A percentile compares a stretch with the other conserved stretches of the same genome.
Conservation (phyloP, 2,329 filamentous ascomycete genomes). For the Harringtonia lauricola region DNA sequence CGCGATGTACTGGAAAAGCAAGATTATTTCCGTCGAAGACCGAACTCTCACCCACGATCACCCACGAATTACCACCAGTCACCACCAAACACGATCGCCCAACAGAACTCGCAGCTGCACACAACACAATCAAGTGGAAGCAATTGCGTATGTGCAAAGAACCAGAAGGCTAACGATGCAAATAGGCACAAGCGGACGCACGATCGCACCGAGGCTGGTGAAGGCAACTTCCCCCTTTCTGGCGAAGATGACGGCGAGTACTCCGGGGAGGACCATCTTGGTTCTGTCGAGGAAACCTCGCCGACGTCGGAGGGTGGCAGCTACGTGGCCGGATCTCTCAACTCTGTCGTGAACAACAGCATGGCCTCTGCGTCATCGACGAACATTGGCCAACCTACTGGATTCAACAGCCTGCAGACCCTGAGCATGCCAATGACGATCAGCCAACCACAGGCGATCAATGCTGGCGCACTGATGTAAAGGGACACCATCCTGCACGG, state of each 20-base stretch:
- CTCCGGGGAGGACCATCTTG: constrained; percentile 73
- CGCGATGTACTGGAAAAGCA: constrained; percentile 16
- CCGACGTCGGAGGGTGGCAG: constrained; percentile 54
- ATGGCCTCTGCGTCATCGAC: constrained; percentile 12
- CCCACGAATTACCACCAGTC: too few species aligned
- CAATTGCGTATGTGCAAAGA: background rate
- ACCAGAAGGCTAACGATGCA: constrained; percentile 26
- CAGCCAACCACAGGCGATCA: constrained; percentile 35
- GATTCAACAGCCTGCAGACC: constrained; percentile 48
- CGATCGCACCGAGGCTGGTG: constrained; percentile 51
- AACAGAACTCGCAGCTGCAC: constrained; percentile 10
- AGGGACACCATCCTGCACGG: background rate
- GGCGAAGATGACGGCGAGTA: constrained; percentile 81
- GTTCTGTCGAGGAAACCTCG: constrained; percentile 68
- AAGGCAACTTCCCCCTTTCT: constrained; percentile 49
- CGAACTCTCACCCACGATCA: background rate
- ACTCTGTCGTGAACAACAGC: constrained; percentile 26
- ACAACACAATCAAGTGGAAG: constrained; percentile 14
- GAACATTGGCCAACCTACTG: constrained; percentile 21
- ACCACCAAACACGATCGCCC: too few species aligned
- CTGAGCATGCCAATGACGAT: constrained; percentile 56
- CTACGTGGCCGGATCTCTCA: constrained; percentile 44
- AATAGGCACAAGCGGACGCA: constrained; percentile 73
- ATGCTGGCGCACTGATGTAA: constrained; percentile 32
- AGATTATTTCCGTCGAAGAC: background rate